A percentile compares a stretch with the other conserved stretches of the same genome.
phyloP scores from a whole-genome alignment of 208 protist genomes.

The Leishmania major region DNA sequence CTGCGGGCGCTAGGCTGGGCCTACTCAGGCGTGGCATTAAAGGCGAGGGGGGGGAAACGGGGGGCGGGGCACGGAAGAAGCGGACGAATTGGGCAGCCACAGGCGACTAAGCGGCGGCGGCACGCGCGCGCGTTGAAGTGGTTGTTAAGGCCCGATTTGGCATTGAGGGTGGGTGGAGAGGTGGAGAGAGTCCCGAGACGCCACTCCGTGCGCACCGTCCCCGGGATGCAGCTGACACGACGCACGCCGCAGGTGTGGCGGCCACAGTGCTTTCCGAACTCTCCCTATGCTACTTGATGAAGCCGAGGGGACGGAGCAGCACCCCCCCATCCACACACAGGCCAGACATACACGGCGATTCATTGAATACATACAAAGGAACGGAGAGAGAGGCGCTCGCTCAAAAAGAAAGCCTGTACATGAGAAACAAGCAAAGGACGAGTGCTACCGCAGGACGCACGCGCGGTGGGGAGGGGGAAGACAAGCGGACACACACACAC shows the following conservation, averaged over 20 bases:
- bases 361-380: conserved; percentile 4
- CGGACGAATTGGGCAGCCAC: not conserved
- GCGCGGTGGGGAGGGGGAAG: not conserved
- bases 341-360: conserved; percentile 4
- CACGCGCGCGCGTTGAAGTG: not conserved
- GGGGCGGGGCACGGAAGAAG: not conserved
- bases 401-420: conserved; percentile 14
- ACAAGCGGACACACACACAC: not conserved
- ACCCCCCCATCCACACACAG: not conserved
- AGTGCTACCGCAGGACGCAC: not conserved
- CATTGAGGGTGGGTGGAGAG: not conserved
- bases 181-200: not conserved
- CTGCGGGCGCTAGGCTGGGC: too few relatives aligned
- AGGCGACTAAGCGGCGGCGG: not conserved
- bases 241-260: not conserved
- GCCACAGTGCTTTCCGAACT: not conserved
- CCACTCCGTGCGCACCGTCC: not conserved
- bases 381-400: not conserved
- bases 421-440: conserved; percentile 6
- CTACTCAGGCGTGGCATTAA: fast-evolving
- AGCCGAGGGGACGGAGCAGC: not conserved
- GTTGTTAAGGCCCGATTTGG: not conserved
- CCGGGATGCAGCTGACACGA: not conserved
- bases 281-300: too few relatives aligned
- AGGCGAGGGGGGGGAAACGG: not conserved